These are phyloP conservation scores for Fraxinus dipetala DNA, from an alignment of 305 asterid species.

Conservation along the genomic window DNA sequence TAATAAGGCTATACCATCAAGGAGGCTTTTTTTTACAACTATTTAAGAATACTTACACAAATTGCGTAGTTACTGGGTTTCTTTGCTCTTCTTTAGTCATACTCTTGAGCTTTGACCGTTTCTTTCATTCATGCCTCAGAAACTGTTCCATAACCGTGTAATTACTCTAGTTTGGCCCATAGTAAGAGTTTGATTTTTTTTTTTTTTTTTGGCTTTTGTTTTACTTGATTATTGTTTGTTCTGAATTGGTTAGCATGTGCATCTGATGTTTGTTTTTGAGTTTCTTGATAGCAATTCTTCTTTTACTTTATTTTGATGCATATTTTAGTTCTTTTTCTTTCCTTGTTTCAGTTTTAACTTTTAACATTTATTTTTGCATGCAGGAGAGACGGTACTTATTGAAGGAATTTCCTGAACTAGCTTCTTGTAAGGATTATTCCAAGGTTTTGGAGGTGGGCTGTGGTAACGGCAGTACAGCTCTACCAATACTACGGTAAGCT, in stretches of 20 bases:
- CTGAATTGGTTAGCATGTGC: background rate
- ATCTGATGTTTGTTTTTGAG: background rate
- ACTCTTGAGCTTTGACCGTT: background rate
- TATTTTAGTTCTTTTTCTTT: background rate
- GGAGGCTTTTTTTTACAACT: background rate
- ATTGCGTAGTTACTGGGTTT: background rate
- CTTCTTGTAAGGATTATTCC: conserved; percentile 30
- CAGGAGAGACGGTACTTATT: conserved; percentile 56
- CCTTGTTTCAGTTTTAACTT: conserved; percentile 13
- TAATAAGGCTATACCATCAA: background rate
- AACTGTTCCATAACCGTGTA: conserved; percentile 6
- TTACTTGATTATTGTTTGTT: background rate
- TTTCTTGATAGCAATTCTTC: background rate
- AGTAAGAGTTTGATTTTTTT: background rate
- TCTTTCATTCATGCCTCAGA: background rate
- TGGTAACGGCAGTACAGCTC: conserved; percentile 51
- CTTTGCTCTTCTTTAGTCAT: too few relatives aligned
- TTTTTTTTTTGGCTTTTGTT: conserved; percentile 9
- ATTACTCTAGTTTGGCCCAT: background rate
- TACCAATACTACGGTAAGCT: conserved; percentile 44
- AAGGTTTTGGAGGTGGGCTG: conserved; percentile 52
- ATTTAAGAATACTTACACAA: background rate
- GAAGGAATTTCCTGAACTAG: conserved; percentile 47
- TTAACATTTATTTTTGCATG: conserved; percentile 12
- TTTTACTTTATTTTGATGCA: conserved; percentile 4